These are phyloP conservation scores for Aspergillus egyptiacus DNA, from an alignment of 495 filamentous ascomycete species.

Conservation along the genomic window DNA sequence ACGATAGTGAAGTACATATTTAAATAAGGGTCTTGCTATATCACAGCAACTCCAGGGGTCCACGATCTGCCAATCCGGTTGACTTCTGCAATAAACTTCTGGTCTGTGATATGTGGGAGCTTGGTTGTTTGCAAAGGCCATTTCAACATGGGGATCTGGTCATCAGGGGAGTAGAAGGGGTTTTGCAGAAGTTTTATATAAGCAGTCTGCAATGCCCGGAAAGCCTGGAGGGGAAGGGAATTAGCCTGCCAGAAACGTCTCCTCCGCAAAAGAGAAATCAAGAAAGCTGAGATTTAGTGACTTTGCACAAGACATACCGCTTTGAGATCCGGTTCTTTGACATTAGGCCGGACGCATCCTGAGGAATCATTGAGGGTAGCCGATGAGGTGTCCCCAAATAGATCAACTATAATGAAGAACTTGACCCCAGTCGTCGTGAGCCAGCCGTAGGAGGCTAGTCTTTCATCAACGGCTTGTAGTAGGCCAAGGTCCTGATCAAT, in stretches of 20 bases:
- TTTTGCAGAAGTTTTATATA: conserved; percentile 88
- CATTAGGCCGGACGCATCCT: conserved; percentile 42
- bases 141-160: conserved; percentile 53
- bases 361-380: conserved; percentile 23
- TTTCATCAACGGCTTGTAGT: conserved; percentile 86
- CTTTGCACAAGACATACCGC: conserved; percentile 48
- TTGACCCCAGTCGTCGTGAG: conserved; percentile 94
- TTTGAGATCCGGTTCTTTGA: conserved; percentile 79
- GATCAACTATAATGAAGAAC: conserved; percentile 82
- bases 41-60: conserved; percentile 37
- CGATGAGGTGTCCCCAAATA: conserved; percentile 53
- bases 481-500: conserved; percentile 83
- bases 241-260: not conserved
- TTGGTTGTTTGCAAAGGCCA: conserved; percentile 26
- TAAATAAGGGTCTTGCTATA: conserved; percentile 8
- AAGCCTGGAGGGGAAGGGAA: conserved; percentile 53
- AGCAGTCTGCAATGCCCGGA: conserved; percentile 82
- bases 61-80: conserved; percentile 71
- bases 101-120: conserved; percentile 68
- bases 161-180: conserved; percentile 90
- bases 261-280: no score
- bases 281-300: not conserved
- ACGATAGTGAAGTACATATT: conserved; percentile 14
- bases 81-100: conserved; percentile 75
- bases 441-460: conserved; percentile 87